These are phyloP conservation scores for Ophiostoma piceae DNA, from an alignment of 2,329 filamentous ascomycete species.

Conservation along the genomic window DNA sequence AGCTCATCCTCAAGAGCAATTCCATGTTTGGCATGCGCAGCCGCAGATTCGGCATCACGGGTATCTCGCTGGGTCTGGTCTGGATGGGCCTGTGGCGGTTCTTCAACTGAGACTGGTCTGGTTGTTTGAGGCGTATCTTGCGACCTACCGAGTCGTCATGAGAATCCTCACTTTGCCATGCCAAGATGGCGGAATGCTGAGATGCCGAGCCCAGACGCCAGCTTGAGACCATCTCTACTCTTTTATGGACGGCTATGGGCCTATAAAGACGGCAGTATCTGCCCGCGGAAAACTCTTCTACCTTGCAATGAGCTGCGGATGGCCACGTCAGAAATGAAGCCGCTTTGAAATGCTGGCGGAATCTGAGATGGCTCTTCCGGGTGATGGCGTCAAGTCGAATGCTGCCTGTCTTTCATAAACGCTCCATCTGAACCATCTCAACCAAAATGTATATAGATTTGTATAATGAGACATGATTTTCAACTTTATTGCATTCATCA, in stretches of 20 bases:
- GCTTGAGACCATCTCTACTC: neutral
- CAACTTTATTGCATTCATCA: neutral
- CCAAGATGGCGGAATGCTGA: neutral
- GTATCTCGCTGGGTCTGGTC: slow-evolving; percentile 61
- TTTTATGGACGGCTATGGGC: neutral
- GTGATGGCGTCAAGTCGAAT: neutral
- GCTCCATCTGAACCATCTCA: neutral
- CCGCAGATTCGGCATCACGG: slow-evolving; percentile 60
- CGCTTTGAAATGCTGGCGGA: neutral
- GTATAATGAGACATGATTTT: neutral
- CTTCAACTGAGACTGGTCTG: slow-evolving; percentile 38
- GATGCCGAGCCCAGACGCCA: neutral
- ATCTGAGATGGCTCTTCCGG: neutral
- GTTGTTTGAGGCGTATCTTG: neutral
- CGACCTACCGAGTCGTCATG: neutral
- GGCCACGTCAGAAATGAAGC: neutral
- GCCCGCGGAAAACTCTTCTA: neutral
- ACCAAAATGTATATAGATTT: neutral
- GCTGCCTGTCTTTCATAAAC: neutral
- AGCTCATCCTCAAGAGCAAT: slow-evolving; percentile 61
- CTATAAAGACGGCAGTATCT: neutral
- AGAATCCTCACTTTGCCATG: neutral
- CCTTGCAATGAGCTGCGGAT: neutral
- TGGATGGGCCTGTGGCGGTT: slow-evolving; percentile 67
- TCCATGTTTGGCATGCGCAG: slow-evolving; percentile 69